phyloP scores from a whole-genome alignment of 2,329 filamentous ascomycete genomes.

The Ophiocordyceps camponoti-leonardi region DNA sequence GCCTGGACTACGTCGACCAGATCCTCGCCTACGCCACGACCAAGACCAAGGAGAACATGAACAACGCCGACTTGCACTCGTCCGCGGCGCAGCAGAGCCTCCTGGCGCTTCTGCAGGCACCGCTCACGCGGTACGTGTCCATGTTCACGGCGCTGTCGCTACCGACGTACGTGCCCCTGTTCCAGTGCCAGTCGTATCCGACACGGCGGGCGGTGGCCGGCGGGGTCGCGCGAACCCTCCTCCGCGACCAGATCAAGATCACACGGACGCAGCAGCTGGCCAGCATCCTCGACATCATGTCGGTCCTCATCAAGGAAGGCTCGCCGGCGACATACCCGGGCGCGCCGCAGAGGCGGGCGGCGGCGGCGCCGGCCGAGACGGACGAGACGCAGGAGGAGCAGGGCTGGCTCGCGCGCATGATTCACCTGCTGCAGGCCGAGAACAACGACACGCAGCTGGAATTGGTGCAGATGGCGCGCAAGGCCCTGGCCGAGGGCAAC shows the following conservation, averaged over 20 bases:
- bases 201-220: conserved; percentile 82
- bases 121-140: conserved; percentile 76
- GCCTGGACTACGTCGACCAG: conserved; percentile 89
- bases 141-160: conserved; percentile 92
- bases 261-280: conserved; percentile 65
- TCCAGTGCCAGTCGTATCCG: conserved; percentile 82
- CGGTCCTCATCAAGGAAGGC: conserved; percentile 86
- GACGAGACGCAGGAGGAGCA: conserved; percentile 98
- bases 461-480: conserved; percentile 73
- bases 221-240: conserved; percentile 67
- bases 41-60: conserved; percentile 77
- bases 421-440: conserved; percentile 68
- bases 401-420: conserved; percentile 84
- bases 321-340: conserved; percentile 54
- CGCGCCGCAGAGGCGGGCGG: conserved; percentile 69
- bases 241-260: conserved; percentile 68
- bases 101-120: conserved; percentile 75
- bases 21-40: conserved; percentile 74
- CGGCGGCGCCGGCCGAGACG: conserved; percentile 66
- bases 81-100: conserved; percentile 75
- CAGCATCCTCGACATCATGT: conserved; percentile 73
- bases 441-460: conserved; percentile 92
- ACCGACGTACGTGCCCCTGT: conserved; percentile 78
- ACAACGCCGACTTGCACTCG: conserved; percentile 90
- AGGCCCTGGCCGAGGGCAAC: conserved; percentile 79